Conservation (phyloP, 2,329 filamentous ascomycete species). For the Dothistroma pini region DNA sequence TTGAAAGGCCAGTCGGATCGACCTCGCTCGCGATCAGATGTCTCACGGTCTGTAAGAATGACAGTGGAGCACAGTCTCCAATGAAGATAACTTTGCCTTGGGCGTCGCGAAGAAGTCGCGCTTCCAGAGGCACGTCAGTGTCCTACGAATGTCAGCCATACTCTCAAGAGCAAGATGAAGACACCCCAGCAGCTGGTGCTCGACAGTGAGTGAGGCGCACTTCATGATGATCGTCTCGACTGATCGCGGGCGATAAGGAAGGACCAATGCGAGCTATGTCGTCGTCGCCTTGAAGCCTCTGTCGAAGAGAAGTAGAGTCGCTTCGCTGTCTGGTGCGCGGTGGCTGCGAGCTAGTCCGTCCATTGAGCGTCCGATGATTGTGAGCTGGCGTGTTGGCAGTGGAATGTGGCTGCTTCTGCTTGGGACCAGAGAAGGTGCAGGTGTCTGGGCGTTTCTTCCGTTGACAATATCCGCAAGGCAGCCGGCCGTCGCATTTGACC, state of each 20-base stretch:
- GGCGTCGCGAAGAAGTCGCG: constrained; percentile 49
- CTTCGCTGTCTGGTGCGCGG: constrained; percentile 8
- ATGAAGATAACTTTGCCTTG: constrained; percentile 55
- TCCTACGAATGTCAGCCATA: constrained; percentile 18
- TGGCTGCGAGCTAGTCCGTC: neutral
- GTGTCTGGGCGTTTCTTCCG: constrained; percentile 41
- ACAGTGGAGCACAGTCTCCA: constrained; percentile 52
- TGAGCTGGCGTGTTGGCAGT: constrained; percentile 30
- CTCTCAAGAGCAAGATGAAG: neutral
- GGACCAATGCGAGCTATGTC: constrained; percentile 11
- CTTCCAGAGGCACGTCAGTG: constrained; percentile 43
- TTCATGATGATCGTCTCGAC: constrained; percentile 29
- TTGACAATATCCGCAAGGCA: constrained; percentile 51
- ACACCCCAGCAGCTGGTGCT: neutral
- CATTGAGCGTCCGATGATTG: neutral
- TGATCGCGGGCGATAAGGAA: constrained; percentile 20
- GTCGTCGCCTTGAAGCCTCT: constrained; percentile 12
- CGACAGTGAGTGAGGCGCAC: neutral
- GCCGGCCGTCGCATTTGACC: constrained; percentile 52
- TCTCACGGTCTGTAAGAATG: constrained; percentile 52
- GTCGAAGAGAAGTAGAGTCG: constrained; percentile 2
- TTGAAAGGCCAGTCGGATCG: constrained; percentile 34
- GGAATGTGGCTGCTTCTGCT: constrained; percentile 28
- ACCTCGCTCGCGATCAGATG: constrained; percentile 48
- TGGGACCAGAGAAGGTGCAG: constrained; percentile 40